phyloP scores from a whole-genome alignment of 257 asterid genomes.

The Ligustrum vulgare region DNA sequence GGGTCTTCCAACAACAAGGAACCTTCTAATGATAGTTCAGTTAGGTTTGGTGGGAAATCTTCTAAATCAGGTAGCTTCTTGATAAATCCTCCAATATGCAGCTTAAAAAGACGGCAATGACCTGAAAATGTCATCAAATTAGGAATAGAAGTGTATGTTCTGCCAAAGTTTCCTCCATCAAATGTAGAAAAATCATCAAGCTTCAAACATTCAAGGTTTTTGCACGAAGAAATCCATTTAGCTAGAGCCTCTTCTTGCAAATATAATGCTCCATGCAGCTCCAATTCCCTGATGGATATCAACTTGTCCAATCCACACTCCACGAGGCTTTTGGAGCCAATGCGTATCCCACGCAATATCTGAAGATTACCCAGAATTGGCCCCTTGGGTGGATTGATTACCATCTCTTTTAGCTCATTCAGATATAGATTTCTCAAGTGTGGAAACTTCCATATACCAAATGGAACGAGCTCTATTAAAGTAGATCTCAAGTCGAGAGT shows the following conservation, averaged over 20 bases:
- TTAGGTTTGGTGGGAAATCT: slow-evolving; percentile 24
- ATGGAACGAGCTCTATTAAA: slow-evolving; percentile 17
- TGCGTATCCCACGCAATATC: slow-evolving; percentile 12
- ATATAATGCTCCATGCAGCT: slow-evolving; percentile 8
- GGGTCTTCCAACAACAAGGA: slow-evolving; percentile 20
- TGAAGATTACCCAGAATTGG: slow-evolving; percentile 17
- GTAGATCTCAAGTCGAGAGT: slow-evolving; percentile 24
- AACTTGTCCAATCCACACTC: slow-evolving; percentile 23
- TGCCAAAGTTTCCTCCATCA: not conserved
- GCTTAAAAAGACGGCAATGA: slow-evolving; percentile 23
- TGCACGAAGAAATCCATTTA: slow-evolving; percentile 22
- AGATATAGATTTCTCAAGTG: slow-evolving; percentile 16
- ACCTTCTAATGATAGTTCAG: slow-evolving; percentile 14
- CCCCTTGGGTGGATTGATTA: slow-evolving; percentile 11
- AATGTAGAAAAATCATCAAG: not conserved
- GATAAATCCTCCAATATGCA: slow-evolving; percentile 21
- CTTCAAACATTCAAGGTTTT: slow-evolving; percentile 22
- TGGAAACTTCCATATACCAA: slow-evolving; percentile 16
- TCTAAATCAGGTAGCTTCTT: slow-evolving; percentile 2
- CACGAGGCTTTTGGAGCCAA: not conserved
- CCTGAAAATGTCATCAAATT: slow-evolving; percentile 4
- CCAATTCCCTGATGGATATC: slow-evolving; percentile 15
- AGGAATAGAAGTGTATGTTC: not conserved
- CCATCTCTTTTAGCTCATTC: slow-evolving; percentile 18
- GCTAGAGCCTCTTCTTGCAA: slow-evolving; percentile 14